These are phyloP conservation scores for Coemansia sp. DNA, from an alignment of 192 early-diverging fungal species.

Conservation along the genomic window DNA sequence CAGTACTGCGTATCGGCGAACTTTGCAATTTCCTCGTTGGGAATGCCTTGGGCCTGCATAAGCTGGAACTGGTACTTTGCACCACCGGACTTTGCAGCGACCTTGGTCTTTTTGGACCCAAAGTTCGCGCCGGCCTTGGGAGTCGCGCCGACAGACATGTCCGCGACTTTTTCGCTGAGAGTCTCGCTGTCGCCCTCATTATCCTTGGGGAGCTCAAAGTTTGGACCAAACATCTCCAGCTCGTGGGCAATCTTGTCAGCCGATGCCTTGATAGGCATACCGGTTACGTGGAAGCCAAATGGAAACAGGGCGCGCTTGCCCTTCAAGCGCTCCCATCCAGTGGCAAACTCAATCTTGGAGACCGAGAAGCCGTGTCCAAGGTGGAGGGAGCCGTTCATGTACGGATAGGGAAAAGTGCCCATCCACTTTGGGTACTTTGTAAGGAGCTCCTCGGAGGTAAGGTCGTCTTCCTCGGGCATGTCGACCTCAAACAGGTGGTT, in stretches of 20 bases:
- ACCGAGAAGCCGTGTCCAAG: slow-evolving; percentile 96
- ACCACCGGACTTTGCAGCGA: slow-evolving; percentile 80
- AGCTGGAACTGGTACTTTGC: slow-evolving; percentile 96
- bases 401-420: slow-evolving; percentile 95
- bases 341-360: slow-evolving; percentile 95
- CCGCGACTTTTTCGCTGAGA: slow-evolving; percentile 47
- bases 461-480: slow-evolving; percentile 69
- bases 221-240: slow-evolving; percentile 55
- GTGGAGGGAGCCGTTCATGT: slow-evolving; percentile 94
- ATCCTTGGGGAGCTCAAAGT: slow-evolving; percentile 47
- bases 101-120: slow-evolving; percentile 75
- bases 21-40: slow-evolving; percentile 85
- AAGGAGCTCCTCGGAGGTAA: slow-evolving; percentile 59
- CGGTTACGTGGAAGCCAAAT: slow-evolving; percentile 97
- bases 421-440: slow-evolving; percentile 83
- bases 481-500: slow-evolving; percentile 80
- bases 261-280: slow-evolving; percentile 97
- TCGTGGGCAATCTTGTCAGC: slow-evolving; percentile 58
- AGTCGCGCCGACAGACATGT: slow-evolving; percentile 59
- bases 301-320: slow-evolving; percentile 93
- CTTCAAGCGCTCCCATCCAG: slow-evolving; percentile 89
- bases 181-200: slow-evolving; percentile 35
- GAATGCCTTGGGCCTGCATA: slow-evolving; percentile 86
- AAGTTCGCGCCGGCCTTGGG: slow-evolving; percentile 36
- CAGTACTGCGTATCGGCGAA: slow-evolving; percentile 92